Evolutionary conservation across 495 filamentous ascomycete species (phyloP).

Genomic region (Podospora bellae-mahoneyi): DNA sequence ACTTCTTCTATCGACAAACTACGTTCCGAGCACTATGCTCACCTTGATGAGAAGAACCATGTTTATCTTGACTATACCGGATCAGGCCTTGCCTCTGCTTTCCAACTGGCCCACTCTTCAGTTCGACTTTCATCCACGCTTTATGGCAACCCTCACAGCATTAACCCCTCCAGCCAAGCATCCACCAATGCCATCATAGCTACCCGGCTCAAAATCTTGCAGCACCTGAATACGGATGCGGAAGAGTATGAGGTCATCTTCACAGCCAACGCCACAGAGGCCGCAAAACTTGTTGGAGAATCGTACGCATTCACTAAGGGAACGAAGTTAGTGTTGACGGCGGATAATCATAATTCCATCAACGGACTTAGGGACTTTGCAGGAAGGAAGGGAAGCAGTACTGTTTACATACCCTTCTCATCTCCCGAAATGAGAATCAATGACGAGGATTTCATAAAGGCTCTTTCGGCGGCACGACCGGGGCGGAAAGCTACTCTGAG

Average conservation of each 20-base stretch:
- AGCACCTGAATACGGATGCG: slow-evolving; percentile 54
- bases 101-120: slow-evolving; percentile 28
- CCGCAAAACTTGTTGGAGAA: slow-evolving; percentile 55
- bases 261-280: slow-evolving; percentile 58
- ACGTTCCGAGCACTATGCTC: slow-evolving; percentile 29
- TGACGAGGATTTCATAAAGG: slow-evolving; percentile 9
- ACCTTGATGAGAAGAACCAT: slow-evolving; percentile 34
- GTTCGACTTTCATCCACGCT: slow-evolving; percentile 35
- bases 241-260: slow-evolving; percentile 61
- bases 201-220: slow-evolving; percentile 45
- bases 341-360: slow-evolving; percentile 40
- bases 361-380: slow-evolving; percentile 37
- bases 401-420: slow-evolving; percentile 24
- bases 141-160: slow-evolving; percentile 59
- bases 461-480: slow-evolving; percentile 11
- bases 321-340: slow-evolving; percentile 25
- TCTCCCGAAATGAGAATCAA: slow-evolving; percentile 22
- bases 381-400: slow-evolving; percentile 10
- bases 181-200: slow-evolving; percentile 46
- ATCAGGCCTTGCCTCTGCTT: slow-evolving; percentile 27
- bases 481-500: neutral
- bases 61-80: slow-evolving; percentile 41
- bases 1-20: slow-evolving; percentile 30
- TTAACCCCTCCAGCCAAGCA: slow-evolving; percentile 47
- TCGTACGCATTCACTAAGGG: slow-evolving; percentile 33